Percentiles rank a stretch among this genome's conserved stretches.
These are phyloP conservation scores for Aspergillus kassunensis DNA, from an alignment of 495 filamentous ascomycete species.

Conservation along the genomic window DNA sequence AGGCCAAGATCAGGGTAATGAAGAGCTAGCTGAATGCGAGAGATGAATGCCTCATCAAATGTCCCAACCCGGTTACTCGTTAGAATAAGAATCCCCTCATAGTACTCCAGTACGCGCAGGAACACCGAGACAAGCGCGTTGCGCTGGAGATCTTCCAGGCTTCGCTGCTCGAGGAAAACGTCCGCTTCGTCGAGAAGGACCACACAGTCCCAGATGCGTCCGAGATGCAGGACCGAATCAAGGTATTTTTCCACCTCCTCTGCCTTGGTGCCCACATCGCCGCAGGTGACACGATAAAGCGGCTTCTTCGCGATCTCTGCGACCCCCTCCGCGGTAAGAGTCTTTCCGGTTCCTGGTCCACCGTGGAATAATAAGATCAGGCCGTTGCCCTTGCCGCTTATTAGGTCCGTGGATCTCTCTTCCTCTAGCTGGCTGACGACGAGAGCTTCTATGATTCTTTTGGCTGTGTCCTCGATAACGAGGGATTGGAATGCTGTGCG, in stretches of 20 bases:
- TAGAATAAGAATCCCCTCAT: slow-evolving; percentile 37
- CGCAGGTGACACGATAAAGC: slow-evolving; percentile 27
- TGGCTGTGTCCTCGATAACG: too few relatives aligned
- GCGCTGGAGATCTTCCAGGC: slow-evolving; percentile 33
- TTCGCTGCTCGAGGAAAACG: slow-evolving; percentile 50
- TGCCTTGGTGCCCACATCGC: slow-evolving; percentile 35
- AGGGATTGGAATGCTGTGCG: too few relatives aligned
- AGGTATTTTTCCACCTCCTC: slow-evolving; percentile 41
- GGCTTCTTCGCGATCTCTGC: slow-evolving; percentile 26
- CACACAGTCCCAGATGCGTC: slow-evolving; percentile 43
- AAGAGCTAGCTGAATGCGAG: slow-evolving; percentile 40
- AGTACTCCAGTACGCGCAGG: slow-evolving; percentile 56
- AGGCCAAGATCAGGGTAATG: neutral
- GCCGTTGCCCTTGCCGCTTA: slow-evolving; percentile 33
- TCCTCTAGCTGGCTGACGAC: too few relatives aligned
- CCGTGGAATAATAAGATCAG: slow-evolving; percentile 50
- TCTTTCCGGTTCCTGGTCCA: slow-evolving; percentile 43
- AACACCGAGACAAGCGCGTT: slow-evolving; percentile 53
- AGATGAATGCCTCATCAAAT: slow-evolving; percentile 49
- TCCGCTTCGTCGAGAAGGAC: slow-evolving; percentile 55
- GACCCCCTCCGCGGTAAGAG: slow-evolving; percentile 31
- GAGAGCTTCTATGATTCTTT: too few relatives aligned
- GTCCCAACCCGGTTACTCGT: slow-evolving; percentile 42
- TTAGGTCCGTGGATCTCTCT: neutral
- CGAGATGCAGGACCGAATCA: slow-evolving; percentile 36